Evolutionary conservation across 2,329 filamentous ascomycete genomes (phyloP).

Genomic region (Pseudocercospora macadamiae): DNA sequence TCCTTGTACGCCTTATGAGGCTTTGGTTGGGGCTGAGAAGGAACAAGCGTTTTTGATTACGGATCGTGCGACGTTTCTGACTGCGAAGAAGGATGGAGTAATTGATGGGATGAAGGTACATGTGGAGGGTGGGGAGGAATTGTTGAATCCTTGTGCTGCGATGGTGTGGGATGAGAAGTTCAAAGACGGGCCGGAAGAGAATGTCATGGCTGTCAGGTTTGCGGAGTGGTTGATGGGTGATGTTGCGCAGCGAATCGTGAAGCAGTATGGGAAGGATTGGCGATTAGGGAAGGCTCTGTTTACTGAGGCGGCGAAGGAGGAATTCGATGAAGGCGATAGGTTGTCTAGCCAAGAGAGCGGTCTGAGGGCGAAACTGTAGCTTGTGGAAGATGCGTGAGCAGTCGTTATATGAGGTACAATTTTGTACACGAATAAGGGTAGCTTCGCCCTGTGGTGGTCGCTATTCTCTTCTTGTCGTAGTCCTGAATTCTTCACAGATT

Average conservation of each 20-base stretch:
- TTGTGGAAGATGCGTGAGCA: too few relatives aligned
- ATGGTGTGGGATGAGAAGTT: conserved; percentile 11
- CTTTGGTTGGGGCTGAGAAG: conserved; percentile 25
- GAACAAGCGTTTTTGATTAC: conserved; percentile 28
- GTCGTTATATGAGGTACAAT: too few relatives aligned
- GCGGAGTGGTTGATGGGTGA: conserved; percentile 23
- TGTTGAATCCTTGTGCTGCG: conserved; percentile 31
- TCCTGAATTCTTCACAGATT: too few relatives aligned
- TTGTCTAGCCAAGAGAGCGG: neutral
- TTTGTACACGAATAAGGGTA: too few relatives aligned
- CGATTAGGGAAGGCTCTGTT: conserved; percentile 20
- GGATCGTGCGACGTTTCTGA: conserved; percentile 30
- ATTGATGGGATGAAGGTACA: conserved; percentile 17
- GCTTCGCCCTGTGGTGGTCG: too few relatives aligned
- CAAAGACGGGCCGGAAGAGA: neutral
- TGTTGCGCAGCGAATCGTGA: conserved; percentile 21
- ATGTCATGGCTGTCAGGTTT: conserved; percentile 17
- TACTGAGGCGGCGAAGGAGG: conserved; percentile 20
- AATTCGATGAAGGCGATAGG: conserved; percentile 21
- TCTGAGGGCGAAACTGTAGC: neutral
- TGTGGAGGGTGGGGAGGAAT: conserved; percentile 23
- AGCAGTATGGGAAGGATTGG: conserved; percentile 26
- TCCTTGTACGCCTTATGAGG: conserved; percentile 27
- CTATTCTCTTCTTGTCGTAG: too few relatives aligned
- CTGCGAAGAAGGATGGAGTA: conserved; percentile 23